Percentiles rank a stretch among this genome's conserved stretches.
These are phyloP conservation scores for Bertia moriformis DNA, from an alignment of 2,329 filamentous ascomycete species.

Conservation along the genomic window DNA sequence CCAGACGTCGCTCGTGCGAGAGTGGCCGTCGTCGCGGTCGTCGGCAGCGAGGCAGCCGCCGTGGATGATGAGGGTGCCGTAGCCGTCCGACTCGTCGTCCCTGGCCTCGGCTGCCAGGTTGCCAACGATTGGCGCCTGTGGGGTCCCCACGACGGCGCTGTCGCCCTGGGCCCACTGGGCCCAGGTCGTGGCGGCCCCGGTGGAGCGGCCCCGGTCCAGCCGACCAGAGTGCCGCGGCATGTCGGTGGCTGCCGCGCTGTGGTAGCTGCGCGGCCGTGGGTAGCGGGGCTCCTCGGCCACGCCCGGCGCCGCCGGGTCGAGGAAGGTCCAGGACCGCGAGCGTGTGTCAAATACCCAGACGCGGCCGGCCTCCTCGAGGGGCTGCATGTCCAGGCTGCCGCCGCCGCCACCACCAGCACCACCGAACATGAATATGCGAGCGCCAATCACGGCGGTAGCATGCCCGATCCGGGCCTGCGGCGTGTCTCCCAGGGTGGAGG, in stretches of 20 bases:
- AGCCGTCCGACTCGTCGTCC: constrained; percentile 45
- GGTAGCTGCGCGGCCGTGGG: constrained; percentile 58
- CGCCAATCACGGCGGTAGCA: constrained; percentile 52
- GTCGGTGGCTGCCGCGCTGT: constrained; percentile 41
- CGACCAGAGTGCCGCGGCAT: constrained; percentile 34
- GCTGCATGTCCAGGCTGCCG: constrained; percentile 51
- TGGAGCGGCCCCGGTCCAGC: not conserved
- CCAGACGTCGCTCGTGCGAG: constrained; percentile 59
- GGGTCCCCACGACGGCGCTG: constrained; percentile 35
- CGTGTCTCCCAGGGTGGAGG: constrained; percentile 22
- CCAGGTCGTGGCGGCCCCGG: constrained; percentile 27
- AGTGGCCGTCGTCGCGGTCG: too few relatives aligned
- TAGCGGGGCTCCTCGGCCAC: constrained; percentile 14
- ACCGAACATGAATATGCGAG: constrained; percentile 67
- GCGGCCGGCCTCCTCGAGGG: constrained; percentile 59
- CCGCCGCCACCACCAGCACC: too few relatives aligned
- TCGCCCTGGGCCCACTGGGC: constrained; percentile 40
- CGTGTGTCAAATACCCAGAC: constrained; percentile 65
- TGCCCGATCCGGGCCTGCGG: constrained; percentile 61
- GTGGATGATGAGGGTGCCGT: constrained; percentile 61
- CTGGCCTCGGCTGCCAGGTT: constrained; percentile 39
- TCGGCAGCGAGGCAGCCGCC: constrained; percentile 59
- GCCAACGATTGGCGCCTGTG: constrained; percentile 43
- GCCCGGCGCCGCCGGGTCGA: constrained; percentile 32
- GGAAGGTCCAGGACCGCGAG: constrained; percentile 45